phyloP scores from a whole-genome alignment of 176 grass and related monocot species.

The Zea mays region DNA sequence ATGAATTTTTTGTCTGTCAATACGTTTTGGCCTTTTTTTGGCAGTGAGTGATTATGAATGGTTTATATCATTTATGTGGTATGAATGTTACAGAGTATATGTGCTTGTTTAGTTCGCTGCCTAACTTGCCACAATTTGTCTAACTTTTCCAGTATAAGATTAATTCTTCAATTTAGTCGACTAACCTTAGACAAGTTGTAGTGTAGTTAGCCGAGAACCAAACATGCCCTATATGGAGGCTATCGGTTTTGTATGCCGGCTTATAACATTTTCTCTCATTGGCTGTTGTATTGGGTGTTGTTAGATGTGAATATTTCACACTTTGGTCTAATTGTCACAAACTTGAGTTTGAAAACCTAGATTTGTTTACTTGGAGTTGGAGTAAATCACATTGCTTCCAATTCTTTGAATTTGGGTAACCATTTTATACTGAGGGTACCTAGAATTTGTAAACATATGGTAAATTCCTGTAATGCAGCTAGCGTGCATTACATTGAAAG shows the following conservation, averaged over 20 bases:
- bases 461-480: not conserved
- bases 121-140: too few species aligned
- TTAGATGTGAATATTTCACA: not conserved
- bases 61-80: not conserved
- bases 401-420: slow-evolving; percentile 1
- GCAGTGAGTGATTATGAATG: too few species aligned
- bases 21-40: not conserved
- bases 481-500: not conserved
- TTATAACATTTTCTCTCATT: not conserved
- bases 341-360: not conserved
- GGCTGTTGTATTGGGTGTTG: not conserved
- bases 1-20: not conserved
- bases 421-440: not conserved
- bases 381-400: not conserved
- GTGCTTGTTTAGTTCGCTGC: not conserved
- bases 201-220: too few species aligned
- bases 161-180: too few species aligned
- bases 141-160: too few species aligned
- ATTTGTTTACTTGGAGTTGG: too few species aligned
- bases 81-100: not conserved
- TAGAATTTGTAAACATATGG: not conserved
- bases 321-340: not conserved
- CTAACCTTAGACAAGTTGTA: too few species aligned
- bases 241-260: not conserved
- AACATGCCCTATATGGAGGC: not conserved